These are phyloP conservation scores for Venturia oleaginea DNA, from an alignment of 2,329 filamentous ascomycete genomes.

Conservation along the genomic window DNA sequence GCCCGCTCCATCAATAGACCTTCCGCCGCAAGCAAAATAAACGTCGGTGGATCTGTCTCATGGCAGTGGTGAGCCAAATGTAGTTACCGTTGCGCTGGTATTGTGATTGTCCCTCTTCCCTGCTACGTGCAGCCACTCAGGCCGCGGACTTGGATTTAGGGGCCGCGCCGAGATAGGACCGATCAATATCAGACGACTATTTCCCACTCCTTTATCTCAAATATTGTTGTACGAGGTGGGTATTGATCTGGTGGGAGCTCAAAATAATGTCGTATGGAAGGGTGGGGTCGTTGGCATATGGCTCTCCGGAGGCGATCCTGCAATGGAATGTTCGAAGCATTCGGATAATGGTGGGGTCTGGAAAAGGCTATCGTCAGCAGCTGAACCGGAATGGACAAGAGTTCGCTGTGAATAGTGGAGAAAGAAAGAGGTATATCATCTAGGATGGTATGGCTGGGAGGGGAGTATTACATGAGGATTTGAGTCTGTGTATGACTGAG, in stretches of 20 bases:
- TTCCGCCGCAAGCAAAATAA: not conserved
- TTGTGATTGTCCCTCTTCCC: not conserved
- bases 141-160: not conserved
- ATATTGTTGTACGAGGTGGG: not conserved
- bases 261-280: conserved; percentile 21
- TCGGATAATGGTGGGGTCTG: conserved; percentile 72
- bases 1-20: not conserved
- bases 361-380: conserved; percentile 9
- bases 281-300: conserved; percentile 64
- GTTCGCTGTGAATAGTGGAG: conserved; percentile 16
- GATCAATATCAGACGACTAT: not conserved
- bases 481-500: conserved; percentile 56
- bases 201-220: not conserved
- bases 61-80: not conserved
- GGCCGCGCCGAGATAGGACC: conserved; percentile 1
- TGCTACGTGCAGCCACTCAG: not conserved
- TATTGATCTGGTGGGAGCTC: not conserved
- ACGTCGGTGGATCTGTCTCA: not conserved
- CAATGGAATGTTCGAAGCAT: conserved; percentile 56
- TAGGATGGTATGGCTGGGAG: conserved; percentile 22
- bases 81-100: not conserved
- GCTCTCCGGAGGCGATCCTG: conserved; percentile 34
- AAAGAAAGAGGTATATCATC: conserved; percentile 25
- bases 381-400: conserved; percentile 19
- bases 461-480: conserved; percentile 66